These are phyloP conservation scores for Schizochytrium sp. DNA, from an alignment of 108 stramenopile genomes.

Conservation along the genomic window DNA sequence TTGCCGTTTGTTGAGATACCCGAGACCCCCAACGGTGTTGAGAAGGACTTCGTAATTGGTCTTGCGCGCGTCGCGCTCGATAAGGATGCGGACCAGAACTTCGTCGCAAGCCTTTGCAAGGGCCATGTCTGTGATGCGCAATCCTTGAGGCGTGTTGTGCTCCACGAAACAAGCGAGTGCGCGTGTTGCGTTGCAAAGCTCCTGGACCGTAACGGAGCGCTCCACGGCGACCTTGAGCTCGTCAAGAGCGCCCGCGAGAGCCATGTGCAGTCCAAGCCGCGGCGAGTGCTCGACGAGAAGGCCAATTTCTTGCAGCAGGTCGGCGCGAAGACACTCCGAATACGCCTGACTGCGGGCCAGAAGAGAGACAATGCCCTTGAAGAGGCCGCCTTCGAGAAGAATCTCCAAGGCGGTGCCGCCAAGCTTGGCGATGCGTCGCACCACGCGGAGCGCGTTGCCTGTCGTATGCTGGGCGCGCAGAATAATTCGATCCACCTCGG, in stretches of 20 bases:
- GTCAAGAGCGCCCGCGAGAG: background rate
- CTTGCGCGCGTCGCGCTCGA: background rate
- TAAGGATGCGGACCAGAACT: background rate
- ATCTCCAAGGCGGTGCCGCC: background rate
- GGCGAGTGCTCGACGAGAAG: conserved; percentile 13
- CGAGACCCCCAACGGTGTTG: background rate
- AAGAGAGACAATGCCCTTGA: background rate
- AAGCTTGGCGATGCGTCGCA: background rate
- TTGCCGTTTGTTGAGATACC: background rate
- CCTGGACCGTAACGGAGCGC: background rate
- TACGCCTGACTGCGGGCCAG: background rate
- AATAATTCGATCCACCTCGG: background rate
- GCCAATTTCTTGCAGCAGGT: background rate
- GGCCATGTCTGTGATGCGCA: conserved; percentile 3
- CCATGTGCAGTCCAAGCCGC: background rate
- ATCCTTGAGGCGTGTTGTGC: background rate
- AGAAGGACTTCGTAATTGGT: background rate
- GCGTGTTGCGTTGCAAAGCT: conserved; percentile 11
- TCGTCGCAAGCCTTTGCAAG: background rate
- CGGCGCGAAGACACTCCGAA: background rate
- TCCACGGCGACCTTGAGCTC: background rate
- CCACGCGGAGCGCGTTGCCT: background rate
- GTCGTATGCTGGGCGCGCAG: background rate
- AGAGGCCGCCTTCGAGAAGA: background rate
- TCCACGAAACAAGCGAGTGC: conserved; percentile 1